Evolutionary conservation across 2,329 filamentous ascomycete species (phyloP).

Genomic region (Monilinia vaccinii-corymbosi): DNA sequence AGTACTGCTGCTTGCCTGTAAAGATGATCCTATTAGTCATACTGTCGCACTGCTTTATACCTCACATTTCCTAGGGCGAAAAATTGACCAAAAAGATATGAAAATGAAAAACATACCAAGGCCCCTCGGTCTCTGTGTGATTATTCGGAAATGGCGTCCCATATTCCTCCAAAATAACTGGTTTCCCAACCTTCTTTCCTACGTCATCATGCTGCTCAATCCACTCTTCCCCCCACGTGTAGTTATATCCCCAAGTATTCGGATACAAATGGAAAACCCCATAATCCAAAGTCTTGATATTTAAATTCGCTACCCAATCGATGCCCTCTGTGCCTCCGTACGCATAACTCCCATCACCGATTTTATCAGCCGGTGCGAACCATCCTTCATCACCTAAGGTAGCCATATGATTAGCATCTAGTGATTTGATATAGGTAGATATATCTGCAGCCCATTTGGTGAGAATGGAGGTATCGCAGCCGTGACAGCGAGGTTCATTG

Average conservation of each 20-base stretch:
- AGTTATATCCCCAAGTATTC: slow-evolving; percentile 32
- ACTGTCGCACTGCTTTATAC: too few relatives aligned
- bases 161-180: slow-evolving; percentile 34
- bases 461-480: slow-evolving; percentile 48
- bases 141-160: slow-evolving; percentile 24
- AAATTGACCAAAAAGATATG: too few relatives aligned
- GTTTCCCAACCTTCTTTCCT: slow-evolving; percentile 32
- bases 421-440: slow-evolving; percentile 52
- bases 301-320: slow-evolving; percentile 40
- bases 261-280: slow-evolving; percentile 46
- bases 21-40: not conserved
- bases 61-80: not conserved
- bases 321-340: slow-evolving; percentile 38
- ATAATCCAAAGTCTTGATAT: slow-evolving; percentile 40
- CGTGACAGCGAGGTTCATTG: slow-evolving; percentile 56
- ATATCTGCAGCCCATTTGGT: slow-evolving; percentile 49
- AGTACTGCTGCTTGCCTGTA: slow-evolving; percentile 19
- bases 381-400: slow-evolving; percentile 56
- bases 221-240: slow-evolving; percentile 38
- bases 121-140: slow-evolving; percentile 18
- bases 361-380: slow-evolving; percentile 32
- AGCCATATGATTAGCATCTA: slow-evolving; percentile 53
- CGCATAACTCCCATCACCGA: slow-evolving; percentile 35
- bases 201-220: slow-evolving; percentile 36
- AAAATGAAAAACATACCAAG: slow-evolving; percentile 9